Base-by-base conservation (phyloP, 192 early-diverging fungal genomes). In the Thamnidium elegans region DNA sequence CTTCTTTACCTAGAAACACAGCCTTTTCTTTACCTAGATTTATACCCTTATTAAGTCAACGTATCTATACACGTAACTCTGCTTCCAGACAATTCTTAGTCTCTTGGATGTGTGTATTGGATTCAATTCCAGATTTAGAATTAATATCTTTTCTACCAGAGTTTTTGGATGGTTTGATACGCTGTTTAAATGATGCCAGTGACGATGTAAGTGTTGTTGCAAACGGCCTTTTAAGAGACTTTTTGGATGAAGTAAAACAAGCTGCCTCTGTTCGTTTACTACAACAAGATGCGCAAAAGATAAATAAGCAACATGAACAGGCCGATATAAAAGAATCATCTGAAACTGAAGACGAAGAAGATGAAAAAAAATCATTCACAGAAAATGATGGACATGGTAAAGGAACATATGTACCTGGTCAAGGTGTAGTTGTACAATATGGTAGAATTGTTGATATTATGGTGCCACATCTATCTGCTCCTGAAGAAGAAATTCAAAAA, bases 101-200 rank as follows among this genome's bases (percentile, higher is more conserved):
- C 7, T 90, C 94, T 50, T 99, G 98, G 92, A 92, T 99, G 45
- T 80, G 82, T 8, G 88, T 96, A 0, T 73, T 99, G 42, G 92
- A 97, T 67, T 90, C 93, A 0, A 89, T 98, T 17, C 98, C 96
- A 0, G 96, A 95, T 34, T 79, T 99, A 20, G 98, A 98, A 62
- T 73, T 99, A 31, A 88, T 98, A 13, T 84, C 85, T 1, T 94
- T 91, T 69, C 68, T 99, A 7, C 98, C 96, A 2, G 90, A 92
- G 67, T 99, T 98, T 67, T 77, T 99, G 34, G 94, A 96, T 69
- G 95, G 95, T 0, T 78, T 98, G 21, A 78, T 99, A 42, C 79
- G 83, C 34, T 98, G 94, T 56, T 80, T 99, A 44, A 90, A 84
- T 73, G 98, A 99, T 70, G 79, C 90, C 3, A 93, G 86, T 74